Base-by-base conservation (phyloP, 1,284 basidiomycete genomes). In the Neonothopanus nambi region DNA sequence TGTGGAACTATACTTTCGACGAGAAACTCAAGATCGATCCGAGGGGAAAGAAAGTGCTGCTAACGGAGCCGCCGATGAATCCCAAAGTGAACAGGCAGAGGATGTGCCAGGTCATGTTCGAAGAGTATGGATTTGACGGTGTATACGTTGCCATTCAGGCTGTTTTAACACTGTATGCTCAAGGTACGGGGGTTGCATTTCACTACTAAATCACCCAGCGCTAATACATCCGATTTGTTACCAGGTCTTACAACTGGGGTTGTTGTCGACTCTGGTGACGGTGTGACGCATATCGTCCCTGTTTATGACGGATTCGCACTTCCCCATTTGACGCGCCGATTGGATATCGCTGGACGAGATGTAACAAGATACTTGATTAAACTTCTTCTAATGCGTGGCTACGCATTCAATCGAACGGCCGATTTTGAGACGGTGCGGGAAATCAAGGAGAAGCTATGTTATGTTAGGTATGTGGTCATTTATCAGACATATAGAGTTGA, bases 51-150 rank as follows among this genome's bases (percentile, higher is more conserved):
- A 99, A 98, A 75, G 83, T 99, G 43, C 74, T 99, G 54, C 80
- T 99, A 62, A 99, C 97, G 1, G 97, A 99, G 71, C 97, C 97
- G n/a, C 97, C 96, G 39, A 98, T 99, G 96, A 99, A 99, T 74
- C 97, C 97, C 3, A 93, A 89, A 68, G 86, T 75, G 60, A 99
- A 99, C 72, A 76, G 97, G 63, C 88, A 95, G 71, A 80, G 84
- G 67, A 98, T 99, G 95, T 89, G 87, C 57, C 89, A 99, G 72
- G 93, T 98, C 68, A 99, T 99, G 96, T 98, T 99, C 68, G 97
- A 99, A 75, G 91, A 97, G 64, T 99, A 98, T 70, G 93, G 93
- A 5, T 98, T 99, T 66, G 88, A 88, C 20, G 93, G 94, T 0
- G 93, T 99, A 55, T 99, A 99, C 69, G 88, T 99, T 1, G 96